Conservation (phyloP, 176 grass and related monocot genomes). For the Musa schizocarpa region DNA sequence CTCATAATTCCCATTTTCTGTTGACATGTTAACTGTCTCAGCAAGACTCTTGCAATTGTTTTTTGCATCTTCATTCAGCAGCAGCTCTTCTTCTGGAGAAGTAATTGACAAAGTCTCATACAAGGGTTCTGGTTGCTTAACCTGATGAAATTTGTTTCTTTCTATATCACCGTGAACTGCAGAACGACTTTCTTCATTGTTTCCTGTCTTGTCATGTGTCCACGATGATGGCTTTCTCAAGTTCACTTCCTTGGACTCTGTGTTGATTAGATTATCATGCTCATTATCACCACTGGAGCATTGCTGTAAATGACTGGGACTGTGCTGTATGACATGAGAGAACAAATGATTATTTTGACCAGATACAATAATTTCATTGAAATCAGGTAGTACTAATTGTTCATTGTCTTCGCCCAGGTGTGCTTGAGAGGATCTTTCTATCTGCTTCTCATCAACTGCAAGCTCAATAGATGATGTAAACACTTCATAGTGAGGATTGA, state of each 20-base stretch:
- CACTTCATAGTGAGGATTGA: background rate
- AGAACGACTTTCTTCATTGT: constrained; percentile 14
- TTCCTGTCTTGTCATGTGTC: background rate
- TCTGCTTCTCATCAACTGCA: constrained; percentile 23
- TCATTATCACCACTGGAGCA: constrained; percentile 21
- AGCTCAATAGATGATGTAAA: constrained; percentile 5
- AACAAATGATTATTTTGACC: constrained; percentile 22
- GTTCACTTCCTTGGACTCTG: constrained; percentile 17
- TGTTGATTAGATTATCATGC: constrained; percentile 14
- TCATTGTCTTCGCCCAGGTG: background rate
- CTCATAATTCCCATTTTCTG: constrained; percentile 18
- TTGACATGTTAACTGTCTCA: constrained; percentile 23
- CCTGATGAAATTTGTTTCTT: background rate
- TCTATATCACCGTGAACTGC: constrained; percentile 21
- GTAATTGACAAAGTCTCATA: constrained; percentile 23
- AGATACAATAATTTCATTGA: constrained; percentile 10
- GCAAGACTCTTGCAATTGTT: background rate
- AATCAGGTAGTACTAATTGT: background rate
- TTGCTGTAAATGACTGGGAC: constrained; percentile 22
- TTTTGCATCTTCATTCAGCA: background rate
- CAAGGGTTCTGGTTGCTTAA: constrained; percentile 1
- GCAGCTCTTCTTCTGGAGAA: constrained; percentile 7
- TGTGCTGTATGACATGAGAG: constrained; percentile 1
- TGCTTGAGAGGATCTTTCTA: constrained; percentile 16
- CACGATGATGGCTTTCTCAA: constrained; percentile 18